These are phyloP conservation scores for Hymenoscyphus albidus DNA, from an alignment of 2,329 filamentous ascomycete genomes.

Conservation along the genomic window DNA sequence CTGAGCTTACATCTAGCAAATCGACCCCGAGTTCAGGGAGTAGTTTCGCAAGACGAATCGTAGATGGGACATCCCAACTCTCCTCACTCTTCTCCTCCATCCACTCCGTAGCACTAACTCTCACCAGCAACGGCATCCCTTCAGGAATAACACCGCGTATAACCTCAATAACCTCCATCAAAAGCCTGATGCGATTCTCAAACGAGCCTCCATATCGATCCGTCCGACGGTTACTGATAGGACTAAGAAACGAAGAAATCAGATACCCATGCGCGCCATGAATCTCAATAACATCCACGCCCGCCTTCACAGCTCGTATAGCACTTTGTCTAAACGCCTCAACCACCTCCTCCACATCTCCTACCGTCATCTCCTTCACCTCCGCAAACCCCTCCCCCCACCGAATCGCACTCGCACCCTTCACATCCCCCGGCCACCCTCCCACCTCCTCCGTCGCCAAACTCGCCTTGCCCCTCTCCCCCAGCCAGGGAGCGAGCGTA, in stretches of 20 bases:
- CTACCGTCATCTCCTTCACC: constrained; percentile 55
- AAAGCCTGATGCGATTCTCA: constrained; percentile 61
- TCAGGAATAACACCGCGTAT: constrained; percentile 50
- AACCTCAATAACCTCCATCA: constrained; percentile 50
- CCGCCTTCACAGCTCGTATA: constrained; percentile 41
- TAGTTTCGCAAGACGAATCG: constrained; percentile 60
- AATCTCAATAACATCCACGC: constrained; percentile 61
- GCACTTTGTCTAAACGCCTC: constrained; percentile 37
- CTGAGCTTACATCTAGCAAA: constrained; percentile 77
- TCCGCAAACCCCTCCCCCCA: constrained; percentile 52
- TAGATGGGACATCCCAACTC: constrained; percentile 22
- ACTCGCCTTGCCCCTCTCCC: constrained; percentile 25
- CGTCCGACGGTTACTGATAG: constrained; percentile 55
- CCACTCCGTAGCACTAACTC: constrained; percentile 62
- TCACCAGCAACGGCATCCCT: constrained; percentile 53
- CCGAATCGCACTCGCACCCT: constrained; percentile 54
- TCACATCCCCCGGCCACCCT: constrained; percentile 40
- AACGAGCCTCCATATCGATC: constrained; percentile 64
- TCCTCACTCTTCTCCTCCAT: constrained; percentile 41
- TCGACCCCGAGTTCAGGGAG: constrained; percentile 73
- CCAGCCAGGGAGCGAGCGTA: constrained; percentile 37
- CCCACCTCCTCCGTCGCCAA: constrained; percentile 34
- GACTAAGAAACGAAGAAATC: constrained; percentile 60
- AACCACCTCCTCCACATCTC: constrained; percentile 38
- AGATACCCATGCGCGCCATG: constrained; percentile 65